Evolutionary conservation across 2,329 filamentous ascomycete genomes (phyloP).

Genomic region (Penicillium sp.): DNA sequence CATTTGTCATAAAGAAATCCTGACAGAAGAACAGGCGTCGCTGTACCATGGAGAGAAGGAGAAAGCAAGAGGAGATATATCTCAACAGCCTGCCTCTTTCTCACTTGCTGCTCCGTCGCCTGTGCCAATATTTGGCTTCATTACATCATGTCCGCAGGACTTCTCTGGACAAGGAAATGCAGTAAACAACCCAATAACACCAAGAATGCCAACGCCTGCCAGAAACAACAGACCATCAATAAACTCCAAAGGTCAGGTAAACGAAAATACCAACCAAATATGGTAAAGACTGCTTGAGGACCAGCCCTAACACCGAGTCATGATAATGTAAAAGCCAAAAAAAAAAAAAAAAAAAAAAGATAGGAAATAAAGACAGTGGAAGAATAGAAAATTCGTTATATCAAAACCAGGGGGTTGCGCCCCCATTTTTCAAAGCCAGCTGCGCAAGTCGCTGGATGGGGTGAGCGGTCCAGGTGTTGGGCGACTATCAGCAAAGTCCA

Average conservation of each 20-base stretch:
- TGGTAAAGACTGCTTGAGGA: constrained; percentile 2
- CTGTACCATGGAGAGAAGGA: constrained; percentile 18
- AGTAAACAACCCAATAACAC: constrained; percentile 18
- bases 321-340: constrained; percentile 21
- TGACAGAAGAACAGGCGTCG: constrained; percentile 20
- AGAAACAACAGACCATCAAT: constrained; percentile 8
- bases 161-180: constrained; percentile 16
- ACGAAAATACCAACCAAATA: constrained; percentile 10
- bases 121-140: constrained; percentile 23
- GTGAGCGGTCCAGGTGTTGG: constrained; percentile 21
- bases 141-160: constrained; percentile 23
- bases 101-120: constrained; percentile 13
- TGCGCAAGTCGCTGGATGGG: constrained; percentile 31
- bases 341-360: constrained; percentile 13
- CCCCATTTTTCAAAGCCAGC: constrained; percentile 37
- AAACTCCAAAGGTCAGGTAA: constrained; percentile 14
- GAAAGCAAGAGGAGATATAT: background rate
- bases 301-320: constrained; percentile 25
- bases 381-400: constrained; percentile 13
- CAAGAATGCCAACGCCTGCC: constrained; percentile 25
- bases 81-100: background rate
- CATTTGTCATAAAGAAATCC: constrained; percentile 23
- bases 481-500: constrained; percentile 33
- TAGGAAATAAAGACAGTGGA: constrained; percentile 15
- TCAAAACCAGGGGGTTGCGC: constrained; percentile 1